Evolutionary conservation across 1,139 yeast genomes (phyloP), one percentile per base, ranked within the genome.

Genomic region (Yamadazyma pseudoaaseri): DNA sequence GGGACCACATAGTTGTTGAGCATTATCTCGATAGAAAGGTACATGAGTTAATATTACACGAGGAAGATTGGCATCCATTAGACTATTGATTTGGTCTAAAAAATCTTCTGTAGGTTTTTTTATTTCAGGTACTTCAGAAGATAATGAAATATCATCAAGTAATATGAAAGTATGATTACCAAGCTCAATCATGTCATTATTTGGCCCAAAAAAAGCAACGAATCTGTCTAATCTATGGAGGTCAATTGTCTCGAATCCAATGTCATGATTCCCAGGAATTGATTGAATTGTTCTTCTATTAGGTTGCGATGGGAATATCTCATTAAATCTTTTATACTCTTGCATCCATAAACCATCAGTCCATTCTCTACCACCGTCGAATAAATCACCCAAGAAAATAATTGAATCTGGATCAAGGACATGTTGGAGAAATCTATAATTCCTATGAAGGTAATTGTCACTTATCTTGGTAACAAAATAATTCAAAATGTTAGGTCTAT

Each of bases 291-390:
- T 76, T 20, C 67, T 56, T 34, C 76, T 68, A 37, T 77, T 60
- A 47, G 62, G 43, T 62, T 75, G 51, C 16, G 60, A 60, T 13
- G 76, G 73, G 54, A 85, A 92, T 2, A 92, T 75, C 2, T 57
- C 47, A 47, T 74, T 72, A 56, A 86, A 92, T 36, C 98, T 63
- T 17, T 56, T 51, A 48, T 73, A 81, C 55, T 92, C 97, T n/a
- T 68, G 61, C 22, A 73, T 52, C 97, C 97, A 92, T 14, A 59
- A 65, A 2, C 47, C 42, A 33, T 54, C 52, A 4, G 61, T 65
- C 95, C 96, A 89, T 41, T 86, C 87, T 38, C 97, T 69, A 0
- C 98, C 98, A 10, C 97, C 97, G 57, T 92, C 98, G 52, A 90
- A 86, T 38, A 90, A 60, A 54, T 92, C 98, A 0, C 98, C 98